Evolutionary conservation across 2,329 filamentous ascomycete genomes (phyloP), one percentile per base, ranked within the genome.

Genomic region (Meredithiella fracta): DNA sequence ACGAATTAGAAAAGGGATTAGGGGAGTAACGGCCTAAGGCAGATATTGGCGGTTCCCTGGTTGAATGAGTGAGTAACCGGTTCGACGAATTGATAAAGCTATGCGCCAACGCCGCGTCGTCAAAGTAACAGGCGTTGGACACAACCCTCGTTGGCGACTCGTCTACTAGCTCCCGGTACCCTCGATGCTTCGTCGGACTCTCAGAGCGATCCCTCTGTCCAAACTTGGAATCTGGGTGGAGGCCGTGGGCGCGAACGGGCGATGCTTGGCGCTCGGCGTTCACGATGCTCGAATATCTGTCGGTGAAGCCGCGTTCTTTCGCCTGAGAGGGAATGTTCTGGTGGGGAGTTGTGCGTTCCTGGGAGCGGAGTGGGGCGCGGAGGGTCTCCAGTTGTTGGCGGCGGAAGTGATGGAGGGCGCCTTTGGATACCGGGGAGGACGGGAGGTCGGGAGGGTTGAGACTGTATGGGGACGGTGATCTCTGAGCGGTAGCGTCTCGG

Each of bases 401-500:
- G 15, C 50, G 17, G 5, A 37, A 9, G n/a, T 37, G 29, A 3
- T 29, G 50, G 22, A n/a, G 50, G 11, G 14, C 11, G 23, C 50
- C 50, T 38, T 38, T 52, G 22, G 50, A 52, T 9, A 52, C 11
- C 4, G 26, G 29, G 51, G 56, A 34, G 34, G 20, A 17, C 29
- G 49, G 23, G 20, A 23, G 20, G 31, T 40, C 29, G 11, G 53
- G 37, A 23, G 53, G 26, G 20, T 53, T 47, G 9, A 49, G 23
- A 44, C 47, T 29, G 34, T 51, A 55, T 9, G 22, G 52, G 3
- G 56, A 58, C 29, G 53, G 29, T 7, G 53, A 17, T 38, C n/a
- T 17, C 17, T 11, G 5, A 44, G n/a, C n/a, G 40, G 15, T 20
- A 7, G 15, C 40, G 29, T 34, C 29, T 34, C 11, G 5, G 29